A percentile compares a stretch with the other conserved stretches of the same genome.
Conservation (phyloP, 2,329 filamentous ascomycete species). For the Aspergillus versicolor region DNA sequence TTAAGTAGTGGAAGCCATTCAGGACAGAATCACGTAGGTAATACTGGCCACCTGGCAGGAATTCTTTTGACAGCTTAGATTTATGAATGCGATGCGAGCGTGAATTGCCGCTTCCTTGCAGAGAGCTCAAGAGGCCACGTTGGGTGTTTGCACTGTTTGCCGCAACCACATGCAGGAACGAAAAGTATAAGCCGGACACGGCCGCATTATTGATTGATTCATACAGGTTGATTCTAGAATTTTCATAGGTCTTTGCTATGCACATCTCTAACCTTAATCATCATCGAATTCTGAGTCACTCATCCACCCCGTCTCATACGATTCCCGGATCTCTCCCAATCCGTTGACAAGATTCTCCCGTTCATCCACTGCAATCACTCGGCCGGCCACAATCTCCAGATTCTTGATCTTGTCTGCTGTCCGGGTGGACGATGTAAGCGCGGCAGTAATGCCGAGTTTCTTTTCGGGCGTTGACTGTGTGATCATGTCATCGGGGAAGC, state of each 20-base stretch:
- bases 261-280: conserved; percentile 27
- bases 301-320: conserved; percentile 85
- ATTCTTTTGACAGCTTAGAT: conserved; percentile 14
- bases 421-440: conserved; percentile 71
- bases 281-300: conserved; percentile 58
- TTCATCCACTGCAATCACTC: conserved; percentile 69
- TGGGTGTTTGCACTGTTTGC: conserved; percentile 23
- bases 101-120: conserved; percentile 9
- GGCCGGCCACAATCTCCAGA: conserved; percentile 63
- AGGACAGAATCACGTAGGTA: conserved; percentile 24
- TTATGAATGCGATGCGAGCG: conserved; percentile 13
- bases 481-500: conserved; percentile 76
- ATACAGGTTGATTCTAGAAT: not conserved
- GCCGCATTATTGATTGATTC: not conserved
- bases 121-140: conserved; percentile 30
- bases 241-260: not conserved
- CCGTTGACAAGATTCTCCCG: conserved; percentile 80
- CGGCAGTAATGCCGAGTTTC: conserved; percentile 51
- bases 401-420: conserved; percentile 68
- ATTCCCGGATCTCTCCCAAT: conserved; percentile 78
- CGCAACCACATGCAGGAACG: not conserved
- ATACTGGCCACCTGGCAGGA: conserved; percentile 36
- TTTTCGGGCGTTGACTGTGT: conserved; percentile 41
- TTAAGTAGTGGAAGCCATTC: conserved; percentile 27
- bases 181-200: not conserved